These are phyloP conservation scores for Phymatotrichopsis omnivora DNA, from an alignment of 2,329 filamentous ascomycete genomes.

Conservation along the genomic window DNA sequence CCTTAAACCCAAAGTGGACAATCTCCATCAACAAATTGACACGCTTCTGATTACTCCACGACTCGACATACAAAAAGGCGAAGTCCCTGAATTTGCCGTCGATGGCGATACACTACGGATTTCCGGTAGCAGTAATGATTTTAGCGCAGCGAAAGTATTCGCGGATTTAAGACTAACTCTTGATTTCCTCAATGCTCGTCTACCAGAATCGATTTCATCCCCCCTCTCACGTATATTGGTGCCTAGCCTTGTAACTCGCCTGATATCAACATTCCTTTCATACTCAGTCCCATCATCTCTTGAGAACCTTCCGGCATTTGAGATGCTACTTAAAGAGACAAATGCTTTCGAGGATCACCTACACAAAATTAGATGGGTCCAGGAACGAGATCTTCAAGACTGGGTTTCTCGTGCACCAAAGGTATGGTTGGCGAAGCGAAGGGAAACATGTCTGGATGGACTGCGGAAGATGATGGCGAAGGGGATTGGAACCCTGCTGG, in stretches of 20 bases:
- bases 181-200: constrained; percentile 42
- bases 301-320: constrained; percentile 59
- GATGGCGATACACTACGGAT: constrained; percentile 35
- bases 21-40: constrained; percentile 29
- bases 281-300: constrained; percentile 66
- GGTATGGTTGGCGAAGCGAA: constrained; percentile 76
- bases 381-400: constrained; percentile 53
- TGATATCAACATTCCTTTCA: constrained; percentile 67
- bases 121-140: constrained; percentile 32
- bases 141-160: constrained; percentile 36
- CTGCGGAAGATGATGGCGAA: constrained; percentile 58
- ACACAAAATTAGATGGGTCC: constrained; percentile 51
- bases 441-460: constrained; percentile 65
- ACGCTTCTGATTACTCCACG: constrained; percentile 27
- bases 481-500: constrained; percentile 56
- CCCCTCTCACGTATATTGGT: constrained; percentile 61
- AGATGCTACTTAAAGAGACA: constrained; percentile 56
- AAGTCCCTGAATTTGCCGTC: constrained; percentile 32
- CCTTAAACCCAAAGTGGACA: constrained; percentile 35
- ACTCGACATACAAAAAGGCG: constrained; percentile 19
- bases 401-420: constrained; percentile 74
- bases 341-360: constrained; percentile 55
- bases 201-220: constrained; percentile 42
- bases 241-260: constrained; percentile 53
- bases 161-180: constrained; percentile 40